Evolutionary conservation across 345 rosid species (phyloP).

Genomic region (Dipteronia sinensis): DNA sequence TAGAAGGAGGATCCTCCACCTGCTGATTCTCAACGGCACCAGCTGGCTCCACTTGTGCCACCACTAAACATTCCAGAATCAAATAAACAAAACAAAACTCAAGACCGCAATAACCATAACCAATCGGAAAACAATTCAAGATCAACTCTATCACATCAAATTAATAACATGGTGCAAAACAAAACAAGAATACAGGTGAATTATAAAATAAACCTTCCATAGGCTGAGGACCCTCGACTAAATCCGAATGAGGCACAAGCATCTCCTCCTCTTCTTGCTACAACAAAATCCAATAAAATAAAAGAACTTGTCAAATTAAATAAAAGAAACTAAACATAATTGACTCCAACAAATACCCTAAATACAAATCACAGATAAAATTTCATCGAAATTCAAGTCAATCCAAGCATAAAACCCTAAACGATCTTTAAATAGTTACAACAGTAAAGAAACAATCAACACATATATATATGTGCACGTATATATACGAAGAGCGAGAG

Average conservation of each 20-base stretch:
- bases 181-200: neutral
- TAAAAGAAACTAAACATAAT: slow-evolving; percentile 6
- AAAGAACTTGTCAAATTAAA: slow-evolving; percentile 17
- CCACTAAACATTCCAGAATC: slow-evolving; percentile 33
- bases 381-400: slow-evolving; percentile 25
- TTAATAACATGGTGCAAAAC: neutral
- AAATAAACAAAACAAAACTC: slow-evolving; percentile 23
- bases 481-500: slow-evolving; percentile 22
- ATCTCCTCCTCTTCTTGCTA: slow-evolving; percentile 96
- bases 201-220: slow-evolving; percentile 67
- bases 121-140: neutral
- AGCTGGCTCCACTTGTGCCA: slow-evolving; percentile 63
- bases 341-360: slow-evolving; percentile 35
- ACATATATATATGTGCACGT: slow-evolving; percentile 4
- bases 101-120: slow-evolving; percentile 35
- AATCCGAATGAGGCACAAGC: slow-evolving; percentile 87
- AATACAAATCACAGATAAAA: neutral
- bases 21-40: slow-evolving; percentile 65
- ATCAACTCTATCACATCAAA: neutral
- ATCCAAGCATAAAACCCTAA: slow-evolving; percentile 35
- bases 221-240: slow-evolving; percentile 88
- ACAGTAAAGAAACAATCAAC: slow-evolving; percentile 10
- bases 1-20: slow-evolving; percentile 70
- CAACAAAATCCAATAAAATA: slow-evolving; percentile 24
- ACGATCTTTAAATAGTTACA: slow-evolving; percentile 15